Conservation (phyloP, 768 basidiomycete species). For the Psilocybe subaeruginosa region DNA sequence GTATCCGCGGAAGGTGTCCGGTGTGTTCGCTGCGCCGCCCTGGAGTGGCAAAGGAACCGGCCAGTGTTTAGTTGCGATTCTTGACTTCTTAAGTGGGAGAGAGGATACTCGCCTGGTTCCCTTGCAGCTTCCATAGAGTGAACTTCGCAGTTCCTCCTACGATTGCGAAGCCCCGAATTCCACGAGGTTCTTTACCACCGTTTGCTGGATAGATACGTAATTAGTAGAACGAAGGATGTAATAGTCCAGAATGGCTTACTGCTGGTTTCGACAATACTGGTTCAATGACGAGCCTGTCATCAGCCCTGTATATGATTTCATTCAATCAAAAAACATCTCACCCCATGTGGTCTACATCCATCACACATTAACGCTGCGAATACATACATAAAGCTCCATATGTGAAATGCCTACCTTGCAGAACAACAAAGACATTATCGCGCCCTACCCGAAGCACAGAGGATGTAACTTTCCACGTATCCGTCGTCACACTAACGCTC, state of each 20-base stretch:
- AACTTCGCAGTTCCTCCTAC: slow-evolving; percentile 50
- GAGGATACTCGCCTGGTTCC: slow-evolving; percentile 59
- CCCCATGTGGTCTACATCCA: slow-evolving; percentile 51
- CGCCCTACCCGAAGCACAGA: slow-evolving; percentile 33
- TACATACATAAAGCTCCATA: neutral
- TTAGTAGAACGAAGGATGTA: neutral
- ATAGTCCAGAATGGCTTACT: slow-evolving; percentile 31
- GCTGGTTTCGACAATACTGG: slow-evolving; percentile 49
- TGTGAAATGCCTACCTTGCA: slow-evolving; percentile 30
- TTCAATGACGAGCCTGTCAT: neutral
- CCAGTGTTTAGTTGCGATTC: neutral
- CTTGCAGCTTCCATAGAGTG: slow-evolving; percentile 69
- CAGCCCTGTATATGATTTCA: neutral
- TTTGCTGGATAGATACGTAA: slow-evolving; percentile 34
- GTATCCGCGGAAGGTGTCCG: slow-evolving; percentile 42
- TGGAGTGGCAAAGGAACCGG: neutral
- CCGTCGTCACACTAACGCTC: slow-evolving; percentile 43
- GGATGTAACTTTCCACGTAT: slow-evolving; percentile 44
- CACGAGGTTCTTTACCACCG: slow-evolving; percentile 52
- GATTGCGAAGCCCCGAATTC: slow-evolving; percentile 47
- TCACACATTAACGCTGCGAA: neutral
- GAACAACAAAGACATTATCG: slow-evolving; percentile 46
- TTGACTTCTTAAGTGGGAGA: slow-evolving; percentile 14
- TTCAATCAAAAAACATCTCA: slow-evolving; percentile 20
- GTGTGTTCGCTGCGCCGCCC: slow-evolving; percentile 26